Percentiles rank a stretch among this genome's conserved stretches.
phyloP scores from a whole-genome alignment of 2,329 filamentous ascomycete species.

The Diaporthe longicolla region DNA sequence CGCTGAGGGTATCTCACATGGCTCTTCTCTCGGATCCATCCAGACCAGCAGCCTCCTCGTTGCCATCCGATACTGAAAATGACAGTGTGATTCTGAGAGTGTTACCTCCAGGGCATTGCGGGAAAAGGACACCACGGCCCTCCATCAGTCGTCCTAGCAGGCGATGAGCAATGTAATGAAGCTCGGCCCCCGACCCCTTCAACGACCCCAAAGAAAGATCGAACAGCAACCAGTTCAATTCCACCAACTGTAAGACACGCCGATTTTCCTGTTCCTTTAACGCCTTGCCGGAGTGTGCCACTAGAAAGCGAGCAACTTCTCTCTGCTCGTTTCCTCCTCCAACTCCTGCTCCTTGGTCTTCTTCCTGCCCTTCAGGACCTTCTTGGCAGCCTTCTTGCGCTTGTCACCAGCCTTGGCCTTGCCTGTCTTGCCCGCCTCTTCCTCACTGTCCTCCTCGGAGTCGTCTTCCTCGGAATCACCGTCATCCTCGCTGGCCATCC shows the following conservation, averaged over 20 bases:
- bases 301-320: slow-evolving; percentile 52
- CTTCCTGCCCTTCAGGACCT: slow-evolving; percentile 68
- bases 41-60: neutral
- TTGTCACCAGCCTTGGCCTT: slow-evolving; percentile 72
- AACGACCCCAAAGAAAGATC: neutral
- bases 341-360: slow-evolving; percentile 83
- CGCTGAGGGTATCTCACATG: slow-evolving; percentile 26
- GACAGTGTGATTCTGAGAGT: neutral
- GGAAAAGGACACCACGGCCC: neutral
- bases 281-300: slow-evolving; percentile 21
- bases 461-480: slow-evolving; percentile 72
- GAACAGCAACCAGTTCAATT: neutral
- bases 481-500: slow-evolving; percentile 83
- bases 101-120: neutral
- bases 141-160: neutral
- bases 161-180: neutral
- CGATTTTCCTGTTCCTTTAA: slow-evolving; percentile 24
- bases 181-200: neutral
- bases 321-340: slow-evolving; percentile 71
- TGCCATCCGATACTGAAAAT: neutral
- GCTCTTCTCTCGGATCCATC: neutral
- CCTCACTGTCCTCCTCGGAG: slow-evolving; percentile 61
- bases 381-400: slow-evolving; percentile 65
- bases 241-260: neutral
- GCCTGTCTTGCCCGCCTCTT: slow-evolving; percentile 56